phyloP scores from a whole-genome alignment of 1,139 yeast genomes.

The Diutina scorzettiae region DNA sequence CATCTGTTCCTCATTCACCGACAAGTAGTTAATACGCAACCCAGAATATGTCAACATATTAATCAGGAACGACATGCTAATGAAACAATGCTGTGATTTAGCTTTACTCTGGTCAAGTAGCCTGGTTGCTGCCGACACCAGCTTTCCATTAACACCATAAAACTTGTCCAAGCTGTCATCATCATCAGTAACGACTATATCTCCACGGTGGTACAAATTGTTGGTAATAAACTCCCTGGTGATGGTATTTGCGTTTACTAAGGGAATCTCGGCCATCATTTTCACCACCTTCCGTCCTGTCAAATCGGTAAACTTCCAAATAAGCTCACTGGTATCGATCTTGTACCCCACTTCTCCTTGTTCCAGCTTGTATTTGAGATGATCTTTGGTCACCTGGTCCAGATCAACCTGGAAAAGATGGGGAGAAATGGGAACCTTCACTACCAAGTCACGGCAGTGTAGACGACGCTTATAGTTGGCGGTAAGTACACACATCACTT shows the following conservation, averaged over 20 bases:
- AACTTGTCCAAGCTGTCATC: conserved; percentile 24
- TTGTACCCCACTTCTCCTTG: conserved; percentile 29
- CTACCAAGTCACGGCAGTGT: conserved; percentile 21
- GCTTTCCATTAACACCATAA: conserved; percentile 30
- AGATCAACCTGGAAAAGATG: conserved; percentile 18
- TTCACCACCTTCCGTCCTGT: conserved; percentile 35
- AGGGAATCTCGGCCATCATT: conserved; percentile 32
- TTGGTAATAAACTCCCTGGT: background rate
- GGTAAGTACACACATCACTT: conserved; percentile 23
- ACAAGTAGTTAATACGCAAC: conserved; percentile 25
- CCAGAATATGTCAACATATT: conserved; percentile 35
- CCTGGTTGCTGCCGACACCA: conserved; percentile 17
- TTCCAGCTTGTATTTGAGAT: conserved; percentile 29
- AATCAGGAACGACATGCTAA: conserved; percentile 23
- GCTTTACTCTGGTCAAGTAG: conserved; percentile 9
- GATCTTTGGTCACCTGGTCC: conserved; percentile 11
- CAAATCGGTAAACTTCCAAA: conserved; percentile 50
- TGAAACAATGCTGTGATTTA: conserved; percentile 15
- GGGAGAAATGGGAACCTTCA: conserved; percentile 28
- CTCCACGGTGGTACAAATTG: background rate
- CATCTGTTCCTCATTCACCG: conserved; percentile 31
- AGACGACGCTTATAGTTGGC: conserved; percentile 25
- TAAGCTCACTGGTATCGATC: conserved; percentile 36
- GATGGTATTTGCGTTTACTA: conserved; percentile 8
- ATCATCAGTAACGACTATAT: conserved; percentile 12